Conservation (phyloP, 176 grass and related monocot species). For the Aegilops longissima region DNA sequence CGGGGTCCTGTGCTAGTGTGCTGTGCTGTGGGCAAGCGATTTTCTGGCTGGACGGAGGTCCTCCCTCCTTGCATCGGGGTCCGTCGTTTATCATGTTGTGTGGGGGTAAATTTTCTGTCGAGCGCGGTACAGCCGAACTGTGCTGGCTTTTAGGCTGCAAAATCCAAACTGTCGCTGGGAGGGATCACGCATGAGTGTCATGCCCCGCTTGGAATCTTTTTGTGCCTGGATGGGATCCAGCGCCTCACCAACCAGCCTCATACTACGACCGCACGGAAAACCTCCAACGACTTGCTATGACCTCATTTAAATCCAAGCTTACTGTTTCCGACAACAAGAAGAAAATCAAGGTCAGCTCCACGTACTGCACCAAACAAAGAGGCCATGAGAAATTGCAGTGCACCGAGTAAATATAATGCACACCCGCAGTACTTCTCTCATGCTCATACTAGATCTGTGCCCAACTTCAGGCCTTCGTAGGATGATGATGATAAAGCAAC, state of each 20-base stretch:
- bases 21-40: background rate
- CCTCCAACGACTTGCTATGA: background rate
- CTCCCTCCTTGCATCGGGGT: background rate
- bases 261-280: background rate
- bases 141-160: background rate
- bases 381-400: background rate
- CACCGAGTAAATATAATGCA: background rate
- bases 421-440: too few species aligned
- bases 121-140: background rate
- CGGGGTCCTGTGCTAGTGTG: background rate
- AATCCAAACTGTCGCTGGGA: background rate
- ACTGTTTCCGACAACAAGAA: background rate
- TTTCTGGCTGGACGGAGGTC: background rate
- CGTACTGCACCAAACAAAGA: background rate
- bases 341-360: background rate
- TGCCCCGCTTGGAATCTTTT: constrained; percentile 24
- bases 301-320: background rate
- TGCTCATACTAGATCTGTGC: too few species aligned
- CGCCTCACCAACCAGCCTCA: background rate
- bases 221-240: background rate
- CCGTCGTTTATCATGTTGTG: background rate
- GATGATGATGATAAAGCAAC: background rate
- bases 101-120: background rate
- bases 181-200: constrained; percentile 10
- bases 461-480: background rate